Percentiles rank a stretch among this genome's conserved stretches.
phyloP scores from a whole-genome alignment of 192 early-diverging fungal genomes.

The Podochytrium sp. region DNA sequence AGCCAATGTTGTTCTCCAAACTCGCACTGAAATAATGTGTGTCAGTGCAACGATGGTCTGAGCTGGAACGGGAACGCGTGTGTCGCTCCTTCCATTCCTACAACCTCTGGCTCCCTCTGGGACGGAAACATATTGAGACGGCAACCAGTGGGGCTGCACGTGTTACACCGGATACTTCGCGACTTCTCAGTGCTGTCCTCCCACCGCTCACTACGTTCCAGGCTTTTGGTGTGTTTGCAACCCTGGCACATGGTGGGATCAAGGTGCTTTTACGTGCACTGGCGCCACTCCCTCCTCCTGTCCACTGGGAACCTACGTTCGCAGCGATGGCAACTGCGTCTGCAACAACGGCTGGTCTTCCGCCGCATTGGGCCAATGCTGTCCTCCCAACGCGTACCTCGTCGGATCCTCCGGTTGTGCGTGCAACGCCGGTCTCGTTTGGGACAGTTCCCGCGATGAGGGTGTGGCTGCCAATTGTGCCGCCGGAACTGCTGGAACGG shows the following conservation, averaged over 20 bases:
- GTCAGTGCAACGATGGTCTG: not conserved
- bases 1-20: constrained; percentile 7
- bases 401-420: not conserved
- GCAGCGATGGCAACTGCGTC: not conserved
- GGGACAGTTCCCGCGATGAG: too few species aligned
- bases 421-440: not conserved
- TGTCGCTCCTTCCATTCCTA: too few species aligned
- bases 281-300: not conserved
- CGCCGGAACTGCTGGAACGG: too few species aligned
- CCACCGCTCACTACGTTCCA: not conserved
- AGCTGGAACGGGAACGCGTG: too few species aligned
- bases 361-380: not conserved
- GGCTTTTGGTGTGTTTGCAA: constrained; percentile 3
- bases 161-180: not conserved
- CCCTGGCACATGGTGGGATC: not conserved
- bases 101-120: too few species aligned
- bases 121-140: too few species aligned
- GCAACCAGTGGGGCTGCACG: too few species aligned
- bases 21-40: not conserved
- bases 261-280: not conserved
- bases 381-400: not conserved
- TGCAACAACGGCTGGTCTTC: not conserved
- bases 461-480: too few species aligned
- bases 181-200: not conserved
- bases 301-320: not conserved